phyloP scores from a whole-genome alignment of 768 basidiomycete species.

The Cubamyces lactineus region DNA sequence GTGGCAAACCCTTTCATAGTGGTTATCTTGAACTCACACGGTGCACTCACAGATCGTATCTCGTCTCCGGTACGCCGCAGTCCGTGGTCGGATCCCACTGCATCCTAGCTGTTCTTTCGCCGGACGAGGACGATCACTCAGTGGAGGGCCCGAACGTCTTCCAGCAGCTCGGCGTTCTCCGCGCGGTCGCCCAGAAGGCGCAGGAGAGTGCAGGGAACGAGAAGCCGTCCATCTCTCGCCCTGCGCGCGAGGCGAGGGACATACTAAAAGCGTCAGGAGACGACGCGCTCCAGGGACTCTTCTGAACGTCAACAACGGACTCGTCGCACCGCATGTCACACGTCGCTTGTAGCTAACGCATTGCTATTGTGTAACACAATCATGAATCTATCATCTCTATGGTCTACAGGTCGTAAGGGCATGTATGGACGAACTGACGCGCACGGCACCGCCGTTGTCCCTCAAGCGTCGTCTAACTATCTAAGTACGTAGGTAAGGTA shows the following conservation, averaged over 20 bases:
- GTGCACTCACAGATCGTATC: constrained; percentile 50
- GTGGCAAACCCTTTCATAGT: constrained; percentile 30
- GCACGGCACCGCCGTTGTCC: neutral
- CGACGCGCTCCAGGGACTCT: constrained; percentile 24
- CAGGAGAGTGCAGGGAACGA: constrained; percentile 71
- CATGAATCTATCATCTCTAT: constrained; percentile 3
- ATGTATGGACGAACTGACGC: neutral
- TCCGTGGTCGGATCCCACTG: constrained; percentile 63
- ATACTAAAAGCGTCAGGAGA: constrained; percentile 43
- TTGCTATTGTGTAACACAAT: neutral
- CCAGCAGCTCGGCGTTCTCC: constrained; percentile 62
- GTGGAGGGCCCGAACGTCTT: constrained; percentile 54
- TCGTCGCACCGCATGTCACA: neutral
- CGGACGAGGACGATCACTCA: constrained; percentile 43
- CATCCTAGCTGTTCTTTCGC: constrained; percentile 58
- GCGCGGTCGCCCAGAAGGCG: constrained; percentile 72
- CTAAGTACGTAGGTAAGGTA: neutral
- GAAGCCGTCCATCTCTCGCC: constrained; percentile 71
- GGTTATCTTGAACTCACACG: neutral
- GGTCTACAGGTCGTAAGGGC: neutral
- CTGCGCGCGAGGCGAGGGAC: constrained; percentile 83
- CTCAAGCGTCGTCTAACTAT: neutral
- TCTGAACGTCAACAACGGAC: constrained; percentile 15
- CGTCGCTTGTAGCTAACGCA: neutral
- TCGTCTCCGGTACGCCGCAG: constrained; percentile 69